Evolutionary conservation across 108 stramenopile genomes (phyloP).

Genomic region (Poteriospumella lacustris): DNA sequence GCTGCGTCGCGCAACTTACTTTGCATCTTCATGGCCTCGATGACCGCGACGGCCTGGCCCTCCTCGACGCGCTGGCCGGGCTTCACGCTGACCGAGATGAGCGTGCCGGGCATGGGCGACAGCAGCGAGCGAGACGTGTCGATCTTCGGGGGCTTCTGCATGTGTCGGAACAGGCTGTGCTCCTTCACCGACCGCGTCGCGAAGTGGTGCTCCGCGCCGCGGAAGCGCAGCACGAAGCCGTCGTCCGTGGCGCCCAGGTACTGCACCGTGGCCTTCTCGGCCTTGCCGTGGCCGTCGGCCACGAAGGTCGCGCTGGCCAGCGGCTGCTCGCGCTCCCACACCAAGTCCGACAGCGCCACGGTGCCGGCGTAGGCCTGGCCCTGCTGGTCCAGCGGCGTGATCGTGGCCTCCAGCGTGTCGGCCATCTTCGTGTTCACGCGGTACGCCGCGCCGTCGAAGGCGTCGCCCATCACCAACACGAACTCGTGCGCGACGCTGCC

Average conservation of each 20-base stretch:
- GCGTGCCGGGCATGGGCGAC: conserved; percentile 90
- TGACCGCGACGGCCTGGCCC: conserved; percentile 83
- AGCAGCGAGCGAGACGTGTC: conserved; percentile 54
- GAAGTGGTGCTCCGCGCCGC: conserved; percentile 63
- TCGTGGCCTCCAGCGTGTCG: background rate
- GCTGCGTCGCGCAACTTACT: background rate
- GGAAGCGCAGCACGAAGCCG: conserved; percentile 47
- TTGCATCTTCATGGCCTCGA: conserved; percentile 99
- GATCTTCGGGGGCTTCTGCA: conserved; percentile 50
- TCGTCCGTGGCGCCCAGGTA: conserved; percentile 26
- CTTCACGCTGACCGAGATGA: conserved; percentile 62
- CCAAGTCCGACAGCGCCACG: conserved; percentile 28
- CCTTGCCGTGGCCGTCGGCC: conserved; percentile 31
- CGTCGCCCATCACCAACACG: conserved; percentile 6
- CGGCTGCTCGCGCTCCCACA: conserved; percentile 32
- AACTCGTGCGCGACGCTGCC: background rate
- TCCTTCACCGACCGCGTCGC: conserved; percentile 68
- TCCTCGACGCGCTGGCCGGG: conserved; percentile 80
- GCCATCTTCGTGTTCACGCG: background rate
- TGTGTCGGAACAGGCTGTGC: conserved; percentile 66
- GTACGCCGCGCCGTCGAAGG: background rate
- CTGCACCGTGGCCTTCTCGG: conserved; percentile 29
- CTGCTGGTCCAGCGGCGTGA: background rate
- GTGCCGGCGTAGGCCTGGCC: conserved; percentile 30
- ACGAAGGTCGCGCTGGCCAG: conserved; percentile 23